Evolutionary conservation across 2,329 filamentous ascomycete genomes (phyloP).

Genomic region (Fusarium mangiferae): DNA sequence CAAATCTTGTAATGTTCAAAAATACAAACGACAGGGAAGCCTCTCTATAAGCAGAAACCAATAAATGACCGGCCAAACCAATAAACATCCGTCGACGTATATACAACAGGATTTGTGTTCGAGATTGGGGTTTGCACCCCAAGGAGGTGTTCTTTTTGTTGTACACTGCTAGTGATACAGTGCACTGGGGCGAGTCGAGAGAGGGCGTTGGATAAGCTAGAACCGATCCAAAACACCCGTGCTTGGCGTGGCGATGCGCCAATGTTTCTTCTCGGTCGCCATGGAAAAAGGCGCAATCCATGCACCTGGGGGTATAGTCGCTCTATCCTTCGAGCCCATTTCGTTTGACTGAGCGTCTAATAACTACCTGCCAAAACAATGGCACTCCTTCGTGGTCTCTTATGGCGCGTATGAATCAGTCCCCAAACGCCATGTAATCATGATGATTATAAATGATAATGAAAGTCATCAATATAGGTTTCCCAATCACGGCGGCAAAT

Average conservation of each 20-base stretch:
- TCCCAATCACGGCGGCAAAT: not conserved
- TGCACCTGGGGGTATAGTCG: conserved; percentile 33
- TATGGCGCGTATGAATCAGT: conserved; percentile 23
- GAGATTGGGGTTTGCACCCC: conserved; percentile 38
- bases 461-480: conserved; percentile 23
- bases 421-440: conserved; percentile 38
- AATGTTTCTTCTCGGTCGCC: conserved; percentile 9
- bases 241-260: conserved; percentile 16
- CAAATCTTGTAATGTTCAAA: conserved; percentile 32
- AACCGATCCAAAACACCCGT: conserved; percentile 17
- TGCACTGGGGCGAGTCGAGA: conserved; percentile 31
- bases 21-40: conserved; percentile 20
- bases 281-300: conserved; percentile 18
- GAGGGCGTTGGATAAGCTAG: conserved; percentile 8
- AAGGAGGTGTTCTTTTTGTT: conserved; percentile 37
- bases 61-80: conserved; percentile 12
- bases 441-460: conserved; percentile 26
- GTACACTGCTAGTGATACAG: conserved; percentile 37
- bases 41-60: conserved; percentile 31
- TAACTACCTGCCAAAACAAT: conserved; percentile 9
- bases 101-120: conserved; percentile 35
- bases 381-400: conserved; percentile 24
- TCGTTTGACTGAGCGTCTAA: conserved; percentile 1
- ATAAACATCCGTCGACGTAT: conserved; percentile 29
- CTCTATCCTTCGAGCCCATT: conserved; percentile 25